Evolutionary conservation across 176 grass and related monocot species (phyloP).

Genomic region (Rhynchospora breviuscula): DNA sequence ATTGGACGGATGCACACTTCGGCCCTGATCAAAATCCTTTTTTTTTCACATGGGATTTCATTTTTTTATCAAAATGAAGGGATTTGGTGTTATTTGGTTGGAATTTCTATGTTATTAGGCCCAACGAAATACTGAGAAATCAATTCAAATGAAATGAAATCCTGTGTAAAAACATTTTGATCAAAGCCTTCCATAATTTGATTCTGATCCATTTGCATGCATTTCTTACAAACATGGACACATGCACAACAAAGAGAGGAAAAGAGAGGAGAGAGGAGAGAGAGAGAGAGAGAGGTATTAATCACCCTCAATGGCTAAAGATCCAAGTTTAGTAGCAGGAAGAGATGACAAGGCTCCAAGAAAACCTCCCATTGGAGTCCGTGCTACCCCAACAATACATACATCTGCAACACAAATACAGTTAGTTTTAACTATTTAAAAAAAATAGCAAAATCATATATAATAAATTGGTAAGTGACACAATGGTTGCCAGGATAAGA

Average conservation of each 20-base stretch:
- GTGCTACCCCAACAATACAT: constrained; percentile 69
- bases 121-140: too few relatives aligned
- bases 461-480: neutral
- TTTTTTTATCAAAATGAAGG: too few relatives aligned
- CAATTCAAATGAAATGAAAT: too few relatives aligned
- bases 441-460: neutral
- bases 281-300: neutral
- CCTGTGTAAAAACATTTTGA: too few relatives aligned
- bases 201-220: neutral
- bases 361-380: constrained; percentile 86
- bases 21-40: too few relatives aligned
- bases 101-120: too few relatives aligned
- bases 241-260: neutral
- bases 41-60: too few relatives aligned
- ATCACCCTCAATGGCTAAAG: constrained; percentile 60
- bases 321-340: constrained; percentile 85
- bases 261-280: too few relatives aligned
- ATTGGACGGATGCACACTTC: neutral
- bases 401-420: constrained; percentile 46
- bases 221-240: neutral
- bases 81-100: too few relatives aligned
- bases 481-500: neutral
- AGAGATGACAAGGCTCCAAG: constrained; percentile 78
- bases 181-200: neutral
- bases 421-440: neutral